phyloP scores from a whole-genome alignment of 1,284 basidiomycete genomes.

The Boletus subluridellus region DNA sequence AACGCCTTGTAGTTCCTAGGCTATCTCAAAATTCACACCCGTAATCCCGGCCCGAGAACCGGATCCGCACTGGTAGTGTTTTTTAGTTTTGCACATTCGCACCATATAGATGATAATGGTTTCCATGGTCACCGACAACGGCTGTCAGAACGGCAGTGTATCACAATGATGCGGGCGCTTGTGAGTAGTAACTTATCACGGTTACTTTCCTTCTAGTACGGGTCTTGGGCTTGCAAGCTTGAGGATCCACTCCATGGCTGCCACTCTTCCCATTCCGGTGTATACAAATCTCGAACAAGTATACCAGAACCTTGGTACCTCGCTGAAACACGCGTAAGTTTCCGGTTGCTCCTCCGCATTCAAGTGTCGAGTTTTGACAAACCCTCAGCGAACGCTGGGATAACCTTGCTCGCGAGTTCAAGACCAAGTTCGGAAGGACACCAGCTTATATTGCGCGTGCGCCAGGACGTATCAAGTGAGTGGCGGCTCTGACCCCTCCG shows the following conservation, averaged over 20 bases:
- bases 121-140: too few species aligned
- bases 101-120: too few species aligned
- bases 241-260: conserved; percentile 41
- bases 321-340: conserved; percentile 55
- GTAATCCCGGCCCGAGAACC: too few species aligned
- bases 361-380: background rate
- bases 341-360: background rate
- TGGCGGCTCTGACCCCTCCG: conserved; percentile 5
- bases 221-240: too few species aligned
- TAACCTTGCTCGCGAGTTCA: conserved; percentile 60
- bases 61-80: too few species aligned
- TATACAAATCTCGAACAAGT: conserved; percentile 61
- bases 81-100: too few species aligned
- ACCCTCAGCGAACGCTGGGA: conserved; percentile 58
- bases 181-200: too few species aligned
- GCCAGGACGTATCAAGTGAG: conserved; percentile 81
- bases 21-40: too few species aligned
- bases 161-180: too few species aligned
- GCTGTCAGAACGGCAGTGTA: too few species aligned
- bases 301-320: conserved; percentile 53
- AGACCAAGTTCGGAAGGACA: conserved; percentile 59
- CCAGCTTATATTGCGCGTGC: conserved; percentile 75
- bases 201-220: too few species aligned
- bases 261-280: conserved; percentile 60
- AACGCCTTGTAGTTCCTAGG: too few species aligned